Percentiles rank a stretch among this genome's conserved stretches.
These are phyloP conservation scores for Bidens hawaiensis DNA, from an alignment of 140 eudicot species.

Conservation along the genomic window DNA sequence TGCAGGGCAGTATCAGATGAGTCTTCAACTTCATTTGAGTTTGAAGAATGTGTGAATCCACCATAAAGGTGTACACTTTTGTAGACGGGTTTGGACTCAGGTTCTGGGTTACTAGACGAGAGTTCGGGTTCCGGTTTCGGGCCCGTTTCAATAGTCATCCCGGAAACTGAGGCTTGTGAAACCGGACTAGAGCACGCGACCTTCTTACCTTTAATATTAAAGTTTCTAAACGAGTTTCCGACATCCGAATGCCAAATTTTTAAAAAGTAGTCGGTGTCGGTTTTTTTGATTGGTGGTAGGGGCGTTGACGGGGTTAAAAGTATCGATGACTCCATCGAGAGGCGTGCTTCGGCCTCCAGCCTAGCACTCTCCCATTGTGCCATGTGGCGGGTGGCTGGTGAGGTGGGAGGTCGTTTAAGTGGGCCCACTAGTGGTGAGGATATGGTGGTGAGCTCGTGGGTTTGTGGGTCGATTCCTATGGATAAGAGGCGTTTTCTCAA, in stretches of 20 bases:
- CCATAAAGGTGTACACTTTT: slow-evolving; percentile 7
- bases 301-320: slow-evolving; percentile 25
- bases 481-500: slow-evolving; percentile 63
- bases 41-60: slow-evolving; percentile 38
- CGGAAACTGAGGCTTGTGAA: slow-evolving; percentile 69
- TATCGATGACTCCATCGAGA: slow-evolving; percentile 59
- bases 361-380: slow-evolving; percentile 99
- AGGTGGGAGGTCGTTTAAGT: slow-evolving; percentile 41
- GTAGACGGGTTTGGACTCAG: slow-evolving; percentile 12
- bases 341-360: slow-evolving; percentile 95
- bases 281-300: slow-evolving; percentile 15
- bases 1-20: slow-evolving; percentile 68
- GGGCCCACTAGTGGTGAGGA: slow-evolving; percentile 32
- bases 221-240: slow-evolving; percentile 71
- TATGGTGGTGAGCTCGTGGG: slow-evolving; percentile 61
- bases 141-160: slow-evolving; percentile 41
- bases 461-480: slow-evolving; percentile 85
- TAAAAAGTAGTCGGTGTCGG: slow-evolving; percentile 48
- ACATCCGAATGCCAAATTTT: slow-evolving; percentile 86
- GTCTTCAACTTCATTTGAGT: slow-evolving; percentile 67
- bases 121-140: slow-evolving; percentile 26
- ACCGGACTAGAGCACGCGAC: slow-evolving; percentile 42
- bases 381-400: slow-evolving; percentile 94
- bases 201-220: slow-evolving; percentile 22
- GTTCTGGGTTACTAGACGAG: slow-evolving; percentile 29